Base-by-base conservation (phyloP, 768 basidiomycete species). In the Inosperma sp. region DNA sequence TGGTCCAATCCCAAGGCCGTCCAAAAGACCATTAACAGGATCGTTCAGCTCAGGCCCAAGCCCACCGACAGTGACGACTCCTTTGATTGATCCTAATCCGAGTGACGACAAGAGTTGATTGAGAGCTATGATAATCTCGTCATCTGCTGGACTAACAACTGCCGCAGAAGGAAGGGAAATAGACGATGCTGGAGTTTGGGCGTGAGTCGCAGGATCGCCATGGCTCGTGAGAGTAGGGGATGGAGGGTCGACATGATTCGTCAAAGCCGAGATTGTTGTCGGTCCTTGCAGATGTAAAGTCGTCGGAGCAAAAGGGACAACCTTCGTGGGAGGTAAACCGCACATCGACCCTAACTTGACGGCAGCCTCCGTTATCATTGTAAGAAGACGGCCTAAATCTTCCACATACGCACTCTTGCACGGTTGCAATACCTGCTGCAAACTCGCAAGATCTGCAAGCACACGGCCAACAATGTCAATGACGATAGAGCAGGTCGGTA, bases 1-100 rank as follows among this genome's bases (percentile, higher is more conserved):
- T 5, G 64, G 58, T 13, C 62, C 65, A 39, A 65, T 57, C 3
- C 52, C 58, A 4, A 67, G 44, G 16, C 35, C 57, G 47, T 63
- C 49, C 48, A 65, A 45, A 21, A 66, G 30, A 8, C 47, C 22
- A 40, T 64, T 59, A 17, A 67, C 53, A 2, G 55, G 41, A n/a
- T 29, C 43, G 43, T 53, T 54, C 16, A 58, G 16, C 2, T 51
- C 52, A 13, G 58, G 36, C 3, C 59, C 61, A 1, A 67, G 49
- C 29, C 62, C 61, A 37, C 54, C 56, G 17, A 63, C 59, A 7
- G 39, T 51, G 7, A 56, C 48, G 5, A 60, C 44, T 13, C 46
- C 53, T 14, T 54, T 56, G 27, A 58, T 51, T 4, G 27, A 48
- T 22, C 48, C 49, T 27, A 66, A 48, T 23, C 61, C 61, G n/a